Evolutionary conservation across 768 basidiomycete genomes (phyloP), one percentile per base, ranked within the genome.

Genomic region (Boletus bicolor): DNA sequence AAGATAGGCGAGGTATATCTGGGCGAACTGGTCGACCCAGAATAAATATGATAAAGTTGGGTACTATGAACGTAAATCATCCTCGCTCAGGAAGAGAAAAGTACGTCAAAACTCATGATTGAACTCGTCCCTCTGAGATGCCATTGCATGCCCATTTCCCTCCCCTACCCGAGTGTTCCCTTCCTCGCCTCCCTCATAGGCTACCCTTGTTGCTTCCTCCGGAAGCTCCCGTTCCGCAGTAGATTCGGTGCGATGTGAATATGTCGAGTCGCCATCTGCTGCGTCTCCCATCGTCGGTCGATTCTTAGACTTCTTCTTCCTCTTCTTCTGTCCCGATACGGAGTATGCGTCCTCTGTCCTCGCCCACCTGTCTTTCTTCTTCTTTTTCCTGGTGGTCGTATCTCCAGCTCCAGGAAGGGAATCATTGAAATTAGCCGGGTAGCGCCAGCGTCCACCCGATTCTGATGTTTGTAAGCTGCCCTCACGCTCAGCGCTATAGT

Each of bases 291-390:
- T 57, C 3, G 79, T 75, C 19, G 79, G 75, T 57, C 75, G 77
- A 60, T 75, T 76, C 62, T 73, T 73, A 67, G 81, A 82, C 73
- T 82, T 85, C 75, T 84, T 88, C 77, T 82, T 88, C 58, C 75
- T 80, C 75, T 81, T 89, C 57, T 67, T 82, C 64, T 81, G 73
- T 47, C 75, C 76, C 1, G 64, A 49, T 21, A 68, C 60, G 2
- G 75, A 76, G 64, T 92, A 87, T 35, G 91, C 91, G 68, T 93
- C 91, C 71, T 91, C 89, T 34, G 91, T 92, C 71, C 87, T 78
- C 56, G 86, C 90, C 87, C 87, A 93, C 55, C 91, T 77, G 64
- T 93, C 91, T 71, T 93, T 92, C 56, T 91, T 93, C 49, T 82
- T 82, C 63, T 85, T 86, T 73, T 87, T 87, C 72, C 76, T 81